Evolutionary conservation across 768 basidiomycete species (phyloP).

Genomic region (Amylocystis lapponica): DNA sequence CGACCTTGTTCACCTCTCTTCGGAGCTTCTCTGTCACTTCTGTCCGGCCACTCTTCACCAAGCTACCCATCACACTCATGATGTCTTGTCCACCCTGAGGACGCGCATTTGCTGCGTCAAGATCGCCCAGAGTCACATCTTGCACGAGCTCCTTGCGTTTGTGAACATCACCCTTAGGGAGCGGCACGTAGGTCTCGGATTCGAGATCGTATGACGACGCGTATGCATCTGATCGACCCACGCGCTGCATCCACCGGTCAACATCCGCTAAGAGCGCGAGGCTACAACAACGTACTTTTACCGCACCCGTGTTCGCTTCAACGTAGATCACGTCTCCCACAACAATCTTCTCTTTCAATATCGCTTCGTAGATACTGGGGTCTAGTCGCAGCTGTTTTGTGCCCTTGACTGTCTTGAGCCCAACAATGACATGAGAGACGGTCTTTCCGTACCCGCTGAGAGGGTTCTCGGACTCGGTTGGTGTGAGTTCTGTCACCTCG

Average conservation of each 20-base stretch:
- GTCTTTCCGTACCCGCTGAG: slow-evolving; percentile 98
- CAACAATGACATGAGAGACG: slow-evolving; percentile 94
- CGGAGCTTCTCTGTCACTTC: slow-evolving; percentile 97
- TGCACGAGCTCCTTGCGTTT: slow-evolving; percentile 95
- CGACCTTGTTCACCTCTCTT: slow-evolving; percentile 94
- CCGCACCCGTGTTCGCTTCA: slow-evolving; percentile 89
- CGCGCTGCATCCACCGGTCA: slow-evolving; percentile 51
- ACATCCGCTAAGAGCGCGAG: neutral
- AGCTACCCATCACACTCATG: slow-evolving; percentile 92
- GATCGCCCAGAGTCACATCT: slow-evolving; percentile 90
- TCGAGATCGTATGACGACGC: slow-evolving; percentile 97
- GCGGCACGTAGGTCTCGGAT: slow-evolving; percentile 95
- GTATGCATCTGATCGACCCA: slow-evolving; percentile 95
- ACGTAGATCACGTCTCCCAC: slow-evolving; percentile 97
- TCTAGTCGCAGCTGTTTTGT: slow-evolving; percentile 94
- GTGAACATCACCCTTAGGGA: slow-evolving; percentile 95
- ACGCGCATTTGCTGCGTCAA: slow-evolving; percentile 94
- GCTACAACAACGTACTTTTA: slow-evolving; percentile 61
- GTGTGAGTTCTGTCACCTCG: slow-evolving; percentile 95
- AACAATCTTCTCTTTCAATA: slow-evolving; percentile 94
- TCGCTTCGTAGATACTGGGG: slow-evolving; percentile 94
- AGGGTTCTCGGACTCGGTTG: slow-evolving; percentile 95
- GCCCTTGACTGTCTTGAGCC: slow-evolving; percentile 80
- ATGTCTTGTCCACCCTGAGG: slow-evolving; percentile 98
- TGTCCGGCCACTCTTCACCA: slow-evolving; percentile 90